Percentiles rank a stretch among this genome's conserved stretches.
phyloP scores from a whole-genome alignment of 75 land plant genomes.

The Isoetes taiwanensis region DNA sequence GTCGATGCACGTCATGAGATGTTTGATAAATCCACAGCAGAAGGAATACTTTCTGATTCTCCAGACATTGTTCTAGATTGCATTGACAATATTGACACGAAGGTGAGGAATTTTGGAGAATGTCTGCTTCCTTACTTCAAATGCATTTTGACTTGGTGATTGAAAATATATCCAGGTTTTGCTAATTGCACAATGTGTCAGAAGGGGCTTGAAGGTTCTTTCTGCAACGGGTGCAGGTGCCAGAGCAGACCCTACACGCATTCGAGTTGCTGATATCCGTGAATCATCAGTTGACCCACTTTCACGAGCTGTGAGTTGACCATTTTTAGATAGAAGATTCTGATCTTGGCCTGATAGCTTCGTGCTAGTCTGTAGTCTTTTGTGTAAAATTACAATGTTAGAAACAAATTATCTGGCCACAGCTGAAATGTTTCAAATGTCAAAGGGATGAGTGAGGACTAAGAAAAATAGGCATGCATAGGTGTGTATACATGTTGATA shows the following conservation, averaged over 20 bases:
- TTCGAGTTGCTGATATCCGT: conserved; percentile 79
- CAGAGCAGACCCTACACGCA: conserved; percentile 94
- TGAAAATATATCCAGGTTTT: conserved; percentile 40
- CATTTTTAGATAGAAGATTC: background rate
- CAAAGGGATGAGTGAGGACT: background rate
- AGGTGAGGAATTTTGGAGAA: conserved; percentile 39
- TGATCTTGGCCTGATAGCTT: background rate
- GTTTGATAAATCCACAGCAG: conserved; percentile 79
- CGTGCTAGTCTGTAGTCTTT: too few species aligned
- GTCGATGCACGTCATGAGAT: conserved; percentile 71
- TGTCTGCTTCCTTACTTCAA: background rate
- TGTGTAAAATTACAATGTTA: too few species aligned
- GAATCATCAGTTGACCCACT: conserved; percentile 91
- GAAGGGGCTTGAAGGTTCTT: conserved; percentile 63
- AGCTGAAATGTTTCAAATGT: background rate
- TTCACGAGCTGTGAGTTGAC: conserved; percentile 67
- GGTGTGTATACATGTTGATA: background rate
- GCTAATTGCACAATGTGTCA: conserved; percentile 87
- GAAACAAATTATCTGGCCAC: background rate
- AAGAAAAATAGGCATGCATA: background rate
- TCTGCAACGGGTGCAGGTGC: conserved; percentile 99
- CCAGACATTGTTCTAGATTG: conserved; percentile 97
- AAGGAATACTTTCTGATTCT: conserved; percentile 70
- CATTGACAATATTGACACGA: conserved; percentile 98
- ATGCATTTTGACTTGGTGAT: background rate